Conservation (phyloP, 1,284 basidiomycete species). For the Irpex sp. region DNA sequence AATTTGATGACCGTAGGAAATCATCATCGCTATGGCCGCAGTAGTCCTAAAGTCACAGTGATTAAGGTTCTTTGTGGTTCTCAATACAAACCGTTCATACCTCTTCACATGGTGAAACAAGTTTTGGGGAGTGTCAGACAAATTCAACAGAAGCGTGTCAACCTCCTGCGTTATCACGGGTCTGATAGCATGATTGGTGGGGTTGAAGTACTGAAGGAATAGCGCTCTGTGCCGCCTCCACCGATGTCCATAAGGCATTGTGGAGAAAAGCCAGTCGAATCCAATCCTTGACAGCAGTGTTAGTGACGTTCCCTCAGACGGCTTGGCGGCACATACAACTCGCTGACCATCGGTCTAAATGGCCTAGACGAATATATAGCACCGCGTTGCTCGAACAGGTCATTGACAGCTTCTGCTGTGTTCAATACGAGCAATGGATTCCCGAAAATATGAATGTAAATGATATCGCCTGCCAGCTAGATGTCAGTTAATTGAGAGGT, state of each 20-base stretch:
- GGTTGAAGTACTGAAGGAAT: conserved; percentile 42
- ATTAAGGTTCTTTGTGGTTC: not conserved
- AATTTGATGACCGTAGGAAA: conserved; percentile 28
- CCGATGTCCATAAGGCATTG: conserved; percentile 36
- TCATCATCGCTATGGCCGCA: conserved; percentile 21
- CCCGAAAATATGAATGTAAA: conserved; percentile 32
- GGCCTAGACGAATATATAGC: conserved; percentile 39
- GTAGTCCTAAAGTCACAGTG: conserved; percentile 14
- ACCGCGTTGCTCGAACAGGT: conserved; percentile 48
- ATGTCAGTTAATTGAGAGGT: not conserved
- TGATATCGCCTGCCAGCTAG: conserved; percentile 15
- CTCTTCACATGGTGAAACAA: conserved; percentile 18
- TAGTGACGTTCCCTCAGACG: too few species aligned
- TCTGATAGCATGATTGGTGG: conserved; percentile 30
- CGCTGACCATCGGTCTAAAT: conserved; percentile 15
- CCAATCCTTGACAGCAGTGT: conserved; percentile 35
- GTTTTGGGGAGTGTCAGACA: conserved; percentile 15
- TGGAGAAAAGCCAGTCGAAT: conserved; percentile 46
- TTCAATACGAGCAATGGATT: conserved; percentile 17
- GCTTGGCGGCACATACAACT: conserved; percentile 4
- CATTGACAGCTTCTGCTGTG: conserved; percentile 44
- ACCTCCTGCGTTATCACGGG: conserved; percentile 36
- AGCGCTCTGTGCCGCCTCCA: conserved; percentile 43
- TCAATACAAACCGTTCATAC: conserved; percentile 8
- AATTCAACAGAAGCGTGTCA: conserved; percentile 26